Conservation (phyloP, 208 protist genomes). For the Trypanosoma boissoni region DNA sequence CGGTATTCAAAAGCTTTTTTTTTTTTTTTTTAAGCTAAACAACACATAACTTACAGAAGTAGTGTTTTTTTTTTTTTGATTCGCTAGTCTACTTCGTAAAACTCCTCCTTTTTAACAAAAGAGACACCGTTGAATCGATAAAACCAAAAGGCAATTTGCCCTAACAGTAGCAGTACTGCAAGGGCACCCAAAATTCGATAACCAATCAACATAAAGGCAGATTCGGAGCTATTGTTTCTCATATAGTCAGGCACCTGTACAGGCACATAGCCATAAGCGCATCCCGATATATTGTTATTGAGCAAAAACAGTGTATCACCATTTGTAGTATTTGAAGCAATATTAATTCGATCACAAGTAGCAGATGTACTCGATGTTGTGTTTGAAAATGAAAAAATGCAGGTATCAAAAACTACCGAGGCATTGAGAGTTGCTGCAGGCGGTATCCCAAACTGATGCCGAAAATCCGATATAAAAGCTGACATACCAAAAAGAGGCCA, state of each 20-base stretch:
- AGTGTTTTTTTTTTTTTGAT: background rate
- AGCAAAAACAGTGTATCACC: background rate
- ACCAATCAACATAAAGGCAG: background rate
- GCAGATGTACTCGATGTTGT: background rate
- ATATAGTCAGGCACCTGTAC: background rate
- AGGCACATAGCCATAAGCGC: background rate
- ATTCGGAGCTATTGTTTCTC: background rate
- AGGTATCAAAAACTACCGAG: conserved; percentile 12
- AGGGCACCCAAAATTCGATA: conserved; percentile 9
- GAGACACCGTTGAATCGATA: background rate
- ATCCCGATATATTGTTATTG: background rate
- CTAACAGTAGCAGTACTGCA: background rate
- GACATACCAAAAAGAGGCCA: conserved; percentile 1
- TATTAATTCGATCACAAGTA: background rate
- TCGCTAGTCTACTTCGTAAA: background rate
- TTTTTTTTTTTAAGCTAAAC: background rate
- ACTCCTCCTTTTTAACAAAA: background rate
- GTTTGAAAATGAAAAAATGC: background rate
- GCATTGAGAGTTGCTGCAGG: background rate
- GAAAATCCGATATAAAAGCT: background rate
- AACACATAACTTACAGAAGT: background rate
- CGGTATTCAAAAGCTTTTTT: too few species aligned
- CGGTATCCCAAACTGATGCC: background rate
- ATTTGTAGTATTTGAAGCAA: background rate
- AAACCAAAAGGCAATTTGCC: conserved; percentile 4